Conservation (phyloP, 1,284 basidiomycete species). For the Mycosarcoma mackinlayi region DNA sequence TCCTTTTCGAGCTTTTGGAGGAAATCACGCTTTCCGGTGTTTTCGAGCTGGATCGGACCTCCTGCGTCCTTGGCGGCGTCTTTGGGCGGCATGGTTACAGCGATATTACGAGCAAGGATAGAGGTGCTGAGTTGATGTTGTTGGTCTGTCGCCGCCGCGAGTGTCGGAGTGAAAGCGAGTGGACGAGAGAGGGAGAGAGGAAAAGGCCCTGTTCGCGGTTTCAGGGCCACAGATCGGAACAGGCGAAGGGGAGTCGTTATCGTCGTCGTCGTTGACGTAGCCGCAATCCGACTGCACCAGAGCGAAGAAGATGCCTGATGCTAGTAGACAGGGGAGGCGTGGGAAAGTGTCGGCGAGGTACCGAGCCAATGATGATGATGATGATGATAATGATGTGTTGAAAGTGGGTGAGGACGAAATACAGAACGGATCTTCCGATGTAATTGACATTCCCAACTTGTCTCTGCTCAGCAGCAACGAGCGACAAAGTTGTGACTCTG, state of each 20-base stretch:
- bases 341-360: conserved; percentile 6
- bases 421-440: conserved; percentile 10
- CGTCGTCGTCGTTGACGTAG: conserved; percentile 20
- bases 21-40: conserved; percentile 89
- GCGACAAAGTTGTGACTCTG: not conserved
- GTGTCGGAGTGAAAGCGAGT: not conserved
- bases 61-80: conserved; percentile 38
- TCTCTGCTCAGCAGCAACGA: conserved; percentile 3
- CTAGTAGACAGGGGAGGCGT: conserved; percentile 8
- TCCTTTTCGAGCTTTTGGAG: conserved; percentile 83
- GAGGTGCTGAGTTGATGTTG: not conserved
- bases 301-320: not conserved
- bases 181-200: not conserved
- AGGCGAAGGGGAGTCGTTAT: conserved; percentile 36
- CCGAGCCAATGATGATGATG: conserved; percentile 1
- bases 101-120: not conserved
- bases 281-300: conserved; percentile 18
- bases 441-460: not conserved
- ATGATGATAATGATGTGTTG: conserved; percentile 11
- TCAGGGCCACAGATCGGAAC: conserved; percentile 46
- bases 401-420: too few relatives aligned
- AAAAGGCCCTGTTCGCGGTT: conserved; percentile 35
- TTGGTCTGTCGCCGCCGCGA: conserved; percentile 1
- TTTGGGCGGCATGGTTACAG: conserved; percentile 52
- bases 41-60: conserved; percentile 68